A percentile compares a stretch with the other conserved stretches of the same genome.
Evolutionary conservation across 768 basidiomycete species (phyloP).

Genomic region (Tubosaeta sp.): DNA sequence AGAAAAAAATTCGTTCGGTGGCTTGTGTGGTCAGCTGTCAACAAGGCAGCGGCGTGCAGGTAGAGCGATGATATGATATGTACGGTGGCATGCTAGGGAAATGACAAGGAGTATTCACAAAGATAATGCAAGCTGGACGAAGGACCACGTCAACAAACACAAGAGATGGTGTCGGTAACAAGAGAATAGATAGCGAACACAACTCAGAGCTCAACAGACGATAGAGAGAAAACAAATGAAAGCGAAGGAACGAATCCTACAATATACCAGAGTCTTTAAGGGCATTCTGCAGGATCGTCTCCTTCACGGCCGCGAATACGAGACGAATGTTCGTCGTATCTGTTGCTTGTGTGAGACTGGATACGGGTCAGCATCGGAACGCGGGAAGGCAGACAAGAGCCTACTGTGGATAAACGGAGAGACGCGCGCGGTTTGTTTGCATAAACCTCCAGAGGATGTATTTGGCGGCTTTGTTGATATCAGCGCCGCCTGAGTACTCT

Average conservation of each 20-base stretch:
- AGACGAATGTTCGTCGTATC: conserved; percentile 80
- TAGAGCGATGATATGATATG: conserved; percentile 27
- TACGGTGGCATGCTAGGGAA: conserved; percentile 20
- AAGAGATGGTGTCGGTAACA: background rate
- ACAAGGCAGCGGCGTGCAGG: background rate
- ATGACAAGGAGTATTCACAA: conserved; percentile 27
- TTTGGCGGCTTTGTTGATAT: conserved; percentile 92
- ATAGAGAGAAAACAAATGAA: background rate
- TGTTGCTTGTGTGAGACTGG: conserved; percentile 80
- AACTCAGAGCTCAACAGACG: conserved; percentile 8
- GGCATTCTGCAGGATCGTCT: conserved; percentile 90
- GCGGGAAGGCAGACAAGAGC: conserved; percentile 24
- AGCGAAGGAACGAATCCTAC: conserved; percentile 23
- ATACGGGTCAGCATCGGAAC: background rate
- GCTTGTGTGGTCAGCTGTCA: background rate
- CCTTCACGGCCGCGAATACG: conserved; percentile 86
- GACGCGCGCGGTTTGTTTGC: conserved; percentile 78
- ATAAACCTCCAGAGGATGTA: conserved; percentile 95
- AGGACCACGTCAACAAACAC: background rate
- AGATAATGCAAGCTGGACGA: conserved; percentile 26
- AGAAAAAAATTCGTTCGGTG: background rate
- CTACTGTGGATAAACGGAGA: conserved; percentile 90
- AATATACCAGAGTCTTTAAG: conserved; percentile 83
- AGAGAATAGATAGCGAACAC: conserved; percentile 16
- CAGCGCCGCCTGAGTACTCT: conserved; percentile 83